phyloP scores from a whole-genome alignment of 176 grass and related monocot genomes.

The Saccharum officinarum region DNA sequence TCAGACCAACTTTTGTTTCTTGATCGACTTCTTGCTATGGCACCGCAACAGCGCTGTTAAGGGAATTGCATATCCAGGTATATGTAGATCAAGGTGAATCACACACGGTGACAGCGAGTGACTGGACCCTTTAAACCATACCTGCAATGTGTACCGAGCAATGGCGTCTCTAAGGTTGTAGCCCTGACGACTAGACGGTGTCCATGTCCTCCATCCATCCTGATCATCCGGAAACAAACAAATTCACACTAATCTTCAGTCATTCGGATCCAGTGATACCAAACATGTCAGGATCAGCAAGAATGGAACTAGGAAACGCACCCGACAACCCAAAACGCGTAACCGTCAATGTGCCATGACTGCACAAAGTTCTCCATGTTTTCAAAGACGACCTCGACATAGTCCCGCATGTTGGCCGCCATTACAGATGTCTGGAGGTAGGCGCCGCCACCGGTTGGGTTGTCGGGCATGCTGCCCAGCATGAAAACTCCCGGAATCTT shows the following conservation, averaged over 20 bases:
- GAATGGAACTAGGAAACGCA: neutral
- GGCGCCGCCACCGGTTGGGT: conserved; percentile 51
- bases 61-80: too few relatives aligned
- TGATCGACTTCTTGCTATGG: neutral
- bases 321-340: conserved; percentile 93
- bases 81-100: too few relatives aligned
- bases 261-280: neutral
- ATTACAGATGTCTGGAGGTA: conserved; percentile 89
- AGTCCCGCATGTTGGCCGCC: conserved; percentile 83
- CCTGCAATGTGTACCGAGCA: conserved; percentile 85
- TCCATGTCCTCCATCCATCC: conserved; percentile 97
- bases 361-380: conserved; percentile 73
- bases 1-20: neutral
- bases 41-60: neutral
- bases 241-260: neutral
- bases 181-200: conserved; percentile 53
- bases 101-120: too few relatives aligned
- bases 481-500: conserved; percentile 75
- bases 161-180: conserved; percentile 87
- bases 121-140: neutral
- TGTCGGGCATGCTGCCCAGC: conserved; percentile 76
- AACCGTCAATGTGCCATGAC: conserved; percentile 92
- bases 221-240: conserved; percentile 23
- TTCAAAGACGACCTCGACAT: conserved; percentile 83
- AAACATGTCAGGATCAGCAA: neutral